A percentile compares a stretch with the other conserved stretches of the same genome.
Conservation (phyloP, 2,329 filamentous ascomycete genomes). For the Didymella pinodella region DNA sequence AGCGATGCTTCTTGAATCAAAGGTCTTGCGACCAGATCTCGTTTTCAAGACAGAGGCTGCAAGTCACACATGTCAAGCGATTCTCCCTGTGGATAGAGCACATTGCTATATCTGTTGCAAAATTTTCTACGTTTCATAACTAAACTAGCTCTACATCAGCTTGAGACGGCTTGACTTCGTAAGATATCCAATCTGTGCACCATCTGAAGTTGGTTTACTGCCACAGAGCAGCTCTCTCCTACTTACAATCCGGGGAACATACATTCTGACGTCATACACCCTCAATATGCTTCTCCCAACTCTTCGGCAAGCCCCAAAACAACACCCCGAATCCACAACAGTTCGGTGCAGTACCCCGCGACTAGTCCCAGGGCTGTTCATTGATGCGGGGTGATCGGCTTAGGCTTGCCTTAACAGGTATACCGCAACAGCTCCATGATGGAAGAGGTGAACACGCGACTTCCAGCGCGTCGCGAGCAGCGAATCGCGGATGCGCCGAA, state of each 20-base stretch:
- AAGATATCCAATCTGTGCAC: too few species aligned
- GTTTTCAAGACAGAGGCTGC: background rate
- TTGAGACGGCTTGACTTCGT: too few species aligned
- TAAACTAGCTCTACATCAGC: too few species aligned
- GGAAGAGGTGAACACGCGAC: conserved; percentile 20
- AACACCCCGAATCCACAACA: background rate
- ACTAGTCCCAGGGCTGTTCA: conserved; percentile 3
- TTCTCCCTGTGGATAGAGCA: too few species aligned
- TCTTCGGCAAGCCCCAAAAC: background rate
- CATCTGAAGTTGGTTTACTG: too few species aligned
- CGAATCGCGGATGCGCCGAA: conserved; percentile 14
- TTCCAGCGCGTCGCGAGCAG: conserved; percentile 5
- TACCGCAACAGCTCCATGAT: conserved; percentile 19
- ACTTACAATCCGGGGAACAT: background rate
- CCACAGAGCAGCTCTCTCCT: too few species aligned
- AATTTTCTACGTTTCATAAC: too few species aligned
- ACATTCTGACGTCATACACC: background rate
- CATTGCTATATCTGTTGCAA: too few species aligned
- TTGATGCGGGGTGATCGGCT: conserved; percentile 35
- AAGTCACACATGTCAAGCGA: too few species aligned
- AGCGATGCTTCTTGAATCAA: too few species aligned
- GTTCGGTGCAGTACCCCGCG: conserved; percentile 28
- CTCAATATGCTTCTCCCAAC: background rate
- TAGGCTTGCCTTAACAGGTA: conserved; percentile 33
- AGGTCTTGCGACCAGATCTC: too few species aligned